Base-by-base conservation (phyloP, 1,284 basidiomycete genomes). In the Neotropicomus parvogracilis region DNA sequence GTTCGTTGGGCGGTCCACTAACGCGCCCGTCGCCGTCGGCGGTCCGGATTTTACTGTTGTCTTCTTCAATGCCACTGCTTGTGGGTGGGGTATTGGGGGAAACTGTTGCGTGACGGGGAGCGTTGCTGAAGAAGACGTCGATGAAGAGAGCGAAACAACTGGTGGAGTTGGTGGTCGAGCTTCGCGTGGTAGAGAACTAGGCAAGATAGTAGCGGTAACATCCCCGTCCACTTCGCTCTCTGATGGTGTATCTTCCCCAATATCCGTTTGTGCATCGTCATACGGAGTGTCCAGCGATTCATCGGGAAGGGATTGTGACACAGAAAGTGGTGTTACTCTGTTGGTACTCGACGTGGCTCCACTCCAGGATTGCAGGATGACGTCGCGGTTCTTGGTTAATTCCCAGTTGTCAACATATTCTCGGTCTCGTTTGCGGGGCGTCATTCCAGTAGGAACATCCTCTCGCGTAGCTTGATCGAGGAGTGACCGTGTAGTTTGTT, bases 391-490 rank as follows among this genome's bases (percentile, higher is more conserved):
- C 53, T 77, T 71, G 8, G 86, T 88, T 46, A 85, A 66, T 38
- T 81, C 74, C 85, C 88, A 89, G 44, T 79, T 67, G 51, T 86
- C 83, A 6, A 74, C 70, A 54, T 82, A 85, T 50, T 81, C 68
- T 79, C 83, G 85, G 29, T 66, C 67, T 33, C 83, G 80, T 69
- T 88, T 90, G 36, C 77, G 77, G 21, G 88, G 88, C 4, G 88
- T 91, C 46, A 67, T 68, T 9, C 87, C 88, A 10, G 82, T 86
- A 3, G 83, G 68, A 26, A 68, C 62, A 56, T 88, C 87, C 48
- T 83, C 80, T 47, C 70, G 74, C 3, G 78, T 74, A 6, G 83
- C 86, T 46, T 82, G 70, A 20, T 80, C 75, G 4, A 75, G 58
- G n/a, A 90, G 68, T 11, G 70, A 68, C 28, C 74, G 69, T 7